Base-by-base conservation (phyloP, 495 filamentous ascomycete genomes). In the Parmelia sp. region DNA sequence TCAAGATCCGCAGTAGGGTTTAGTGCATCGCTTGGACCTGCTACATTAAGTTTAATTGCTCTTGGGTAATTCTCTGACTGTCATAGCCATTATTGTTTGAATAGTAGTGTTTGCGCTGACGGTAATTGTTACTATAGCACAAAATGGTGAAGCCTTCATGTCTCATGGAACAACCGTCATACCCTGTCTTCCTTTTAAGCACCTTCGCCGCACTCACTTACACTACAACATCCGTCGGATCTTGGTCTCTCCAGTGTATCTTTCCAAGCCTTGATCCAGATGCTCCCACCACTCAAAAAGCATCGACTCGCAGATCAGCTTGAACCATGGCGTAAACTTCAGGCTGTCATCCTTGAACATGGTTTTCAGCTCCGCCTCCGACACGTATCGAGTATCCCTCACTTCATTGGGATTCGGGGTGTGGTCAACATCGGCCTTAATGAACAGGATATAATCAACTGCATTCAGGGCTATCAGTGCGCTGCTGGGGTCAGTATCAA, bases 401-500 rank as follows among this genome's bases (percentile, higher is more conserved):
- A 90, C 93, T 78, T 99, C 94, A 76, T 99, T 99, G 36, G 79
- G 80, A 79, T 89, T 99, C 66, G 82, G 73, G 45, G 87, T 74
- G 65, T 96, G 74, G 69, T 95, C 88, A 61, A 96, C 92, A 70
- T 96, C 85, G 42, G 92, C 88, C 77, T 95, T 90, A 81, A 97
- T 97, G 79, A 99, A 96, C 62, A 99, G 87, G 66, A 99, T 99
- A 74, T 99, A 99, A 76, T 99, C 94, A 73, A 99, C 92, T 97
- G 70, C 0, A 60, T 21, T 10, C 21, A 58, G 29, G 19, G 60
- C 35, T 42, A 29, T 73, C 58, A 71, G 70, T 61, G 39, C 51
- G 11, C 23, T 12, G 5, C 29, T 67, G n/a, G 40, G 35, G n/a
- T 12, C 27, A 7, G 31, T 27, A 17, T 39, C 9, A 60, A 25